Evolutionary conservation across 1,139 yeast species (phyloP), one percentile per base, ranked within the genome.

Genomic region (Saccharomyces hybrid): DNA sequence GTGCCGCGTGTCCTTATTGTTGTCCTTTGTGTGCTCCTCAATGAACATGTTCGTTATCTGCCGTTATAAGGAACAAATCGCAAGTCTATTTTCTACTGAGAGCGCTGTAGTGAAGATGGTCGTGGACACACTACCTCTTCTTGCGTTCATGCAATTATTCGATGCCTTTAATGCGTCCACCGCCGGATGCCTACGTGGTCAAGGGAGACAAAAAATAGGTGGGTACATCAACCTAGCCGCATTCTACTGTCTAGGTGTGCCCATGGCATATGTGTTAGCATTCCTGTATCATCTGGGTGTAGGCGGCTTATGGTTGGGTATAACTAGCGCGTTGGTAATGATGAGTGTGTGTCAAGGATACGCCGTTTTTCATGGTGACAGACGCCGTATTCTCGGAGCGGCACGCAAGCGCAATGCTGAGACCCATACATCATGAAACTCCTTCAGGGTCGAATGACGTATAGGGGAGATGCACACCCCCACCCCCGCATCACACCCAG

Each of bases 241-340:
- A 6, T 90, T 90, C 69, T 90, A 90, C 69, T 70, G 75, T 41
- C 68, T 83, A 49, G 89, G 87, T 2, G 71, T 85, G n/a, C 97
- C 97, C 3, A 67, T 87, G 54, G 88, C 95, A 0, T 72, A 85
- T 50, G 63, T 77, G 3, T 71, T 89, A 49, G 81, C 90, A 31
- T 85, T 86, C 64, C 65, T 73, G n/a, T 72, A 71, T 23, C 76
- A 77, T 38, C 71, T 85, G 50, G 74, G 76, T 13, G 84, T 57
- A 76, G 83, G 67, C 84, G 98, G 98, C 0, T 74, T 91, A 54
- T 91, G 98, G 98, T 60, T 81, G 11, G 97, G 96, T 9, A 81
- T 89, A 49, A 86, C 89, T 0, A 68, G 82, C 51, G 97, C 96
- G 0, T 76, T 91, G 73, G 65, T 81, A 29, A 66, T 82, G 49